phyloP scores from a whole-genome alignment of 2,329 filamentous ascomycete genomes.

The Diatrype stigma region DNA sequence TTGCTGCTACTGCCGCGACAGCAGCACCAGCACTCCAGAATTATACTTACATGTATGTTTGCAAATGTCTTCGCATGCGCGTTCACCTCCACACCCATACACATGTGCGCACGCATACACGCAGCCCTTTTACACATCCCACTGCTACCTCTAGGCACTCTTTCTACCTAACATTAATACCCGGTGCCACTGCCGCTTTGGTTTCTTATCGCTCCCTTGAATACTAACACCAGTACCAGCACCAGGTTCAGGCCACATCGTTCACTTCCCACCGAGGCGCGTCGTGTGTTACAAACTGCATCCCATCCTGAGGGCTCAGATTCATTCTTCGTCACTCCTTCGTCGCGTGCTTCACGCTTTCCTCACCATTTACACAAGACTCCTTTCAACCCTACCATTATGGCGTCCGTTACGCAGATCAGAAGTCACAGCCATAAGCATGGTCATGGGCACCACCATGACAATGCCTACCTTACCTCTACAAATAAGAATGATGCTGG shows the following conservation, averaged over 20 bases:
- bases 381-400: slow-evolving; percentile 22
- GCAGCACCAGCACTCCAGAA: background rate
- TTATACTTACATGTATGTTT: too few relatives aligned
- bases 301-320: slow-evolving; percentile 5
- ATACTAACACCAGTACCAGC: background rate
- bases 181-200: background rate
- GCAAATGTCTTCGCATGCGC: background rate
- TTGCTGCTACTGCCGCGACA: background rate
- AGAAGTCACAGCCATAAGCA: slow-evolving; percentile 50
- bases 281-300: slow-evolving; percentile 19
- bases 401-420: slow-evolving; percentile 39
- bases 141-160: background rate
- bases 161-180: background rate
- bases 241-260: slow-evolving; percentile 17
- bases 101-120: background rate
- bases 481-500: slow-evolving; percentile 86
- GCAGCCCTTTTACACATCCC: too few relatives aligned
- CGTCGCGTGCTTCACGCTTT: slow-evolving; percentile 4
- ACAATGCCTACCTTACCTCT: slow-evolving; percentile 78
- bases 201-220: background rate
- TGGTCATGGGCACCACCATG: slow-evolving; percentile 71
- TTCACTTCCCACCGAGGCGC: slow-evolving; percentile 8
- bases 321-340: slow-evolving; percentile 13
- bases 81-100: background rate
- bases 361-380: slow-evolving; percentile 5